These are phyloP conservation scores for Flaveria robusta DNA, from an alignment of 129 eudicot genomes.

Conservation along the genomic window DNA sequence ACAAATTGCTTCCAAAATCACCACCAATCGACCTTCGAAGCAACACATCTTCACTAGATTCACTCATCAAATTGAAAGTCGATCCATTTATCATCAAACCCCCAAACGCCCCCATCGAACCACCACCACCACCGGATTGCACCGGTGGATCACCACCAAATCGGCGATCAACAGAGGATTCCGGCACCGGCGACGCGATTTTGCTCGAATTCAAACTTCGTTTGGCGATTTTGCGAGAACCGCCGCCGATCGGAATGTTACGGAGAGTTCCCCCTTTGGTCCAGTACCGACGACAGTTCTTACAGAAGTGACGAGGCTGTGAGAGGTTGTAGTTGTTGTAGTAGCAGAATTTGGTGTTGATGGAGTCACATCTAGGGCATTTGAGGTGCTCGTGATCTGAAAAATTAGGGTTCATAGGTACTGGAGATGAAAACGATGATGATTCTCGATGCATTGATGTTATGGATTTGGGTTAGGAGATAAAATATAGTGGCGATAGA, in stretches of 20 bases:
- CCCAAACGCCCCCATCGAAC: slow-evolving; percentile 47
- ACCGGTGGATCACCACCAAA: background rate
- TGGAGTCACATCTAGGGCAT: slow-evolving; percentile 28
- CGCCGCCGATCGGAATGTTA: slow-evolving; percentile 33
- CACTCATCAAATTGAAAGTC: slow-evolving; percentile 28
- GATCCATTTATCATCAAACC: slow-evolving; percentile 45
- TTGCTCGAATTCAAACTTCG: slow-evolving; percentile 40
- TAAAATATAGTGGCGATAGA: background rate
- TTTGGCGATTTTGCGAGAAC: slow-evolving; percentile 57
- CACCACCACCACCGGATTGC: slow-evolving; percentile 22
- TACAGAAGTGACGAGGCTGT: slow-evolving; percentile 33
- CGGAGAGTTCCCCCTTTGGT: slow-evolving; percentile 26
- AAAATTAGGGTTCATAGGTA: slow-evolving; percentile 38
- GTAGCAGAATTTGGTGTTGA: slow-evolving; percentile 34
- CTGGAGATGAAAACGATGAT: slow-evolving; percentile 26
- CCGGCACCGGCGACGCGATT: slow-evolving; percentile 21
- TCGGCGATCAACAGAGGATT: slow-evolving; percentile 2
- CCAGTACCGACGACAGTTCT: slow-evolving; percentile 34
- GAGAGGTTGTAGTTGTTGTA: slow-evolving; percentile 32
- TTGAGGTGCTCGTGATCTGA: slow-evolving; percentile 66
- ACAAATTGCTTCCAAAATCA: slow-evolving; percentile 32
- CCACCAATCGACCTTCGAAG: slow-evolving; percentile 30
- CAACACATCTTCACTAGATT: slow-evolving; percentile 30
- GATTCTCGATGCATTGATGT: slow-evolving; percentile 39
- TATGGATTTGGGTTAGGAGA: background rate